Evolutionary conservation across 106 monocot species (phyloP).

Genomic region (Chionographis japonica): DNA sequence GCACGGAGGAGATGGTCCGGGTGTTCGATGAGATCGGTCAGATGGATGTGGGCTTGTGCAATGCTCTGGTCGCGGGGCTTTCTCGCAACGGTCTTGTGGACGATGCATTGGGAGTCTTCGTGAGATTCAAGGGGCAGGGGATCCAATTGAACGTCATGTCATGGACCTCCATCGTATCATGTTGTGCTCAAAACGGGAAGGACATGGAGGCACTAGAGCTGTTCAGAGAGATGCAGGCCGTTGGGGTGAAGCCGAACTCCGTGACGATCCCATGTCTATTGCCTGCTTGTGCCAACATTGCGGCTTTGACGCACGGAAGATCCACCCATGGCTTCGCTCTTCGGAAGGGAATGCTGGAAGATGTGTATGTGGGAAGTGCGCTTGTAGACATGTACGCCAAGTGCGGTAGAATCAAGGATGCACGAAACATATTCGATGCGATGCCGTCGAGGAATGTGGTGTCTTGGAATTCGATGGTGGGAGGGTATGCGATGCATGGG

Average conservation of each 20-base stretch:
- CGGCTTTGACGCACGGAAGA: constrained; percentile 58
- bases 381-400: constrained; percentile 79
- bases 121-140: constrained; percentile 24
- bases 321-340: constrained; percentile 67
- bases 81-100: constrained; percentile 51
- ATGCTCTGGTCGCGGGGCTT: constrained; percentile 65
- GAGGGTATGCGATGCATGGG: constrained; percentile 81
- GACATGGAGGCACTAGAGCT: constrained; percentile 56
- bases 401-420: constrained; percentile 62
- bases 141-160: constrained; percentile 65
- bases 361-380: constrained; percentile 67
- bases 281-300: constrained; percentile 76
- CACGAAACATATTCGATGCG: constrained; percentile 40
- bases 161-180: constrained; percentile 78
- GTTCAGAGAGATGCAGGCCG: constrained; percentile 71
- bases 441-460: constrained; percentile 60
- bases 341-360: constrained; percentile 24
- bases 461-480: constrained; percentile 77
- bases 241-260: constrained; percentile 47
- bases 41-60: constrained; percentile 54
- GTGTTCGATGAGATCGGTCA: constrained; percentile 34
- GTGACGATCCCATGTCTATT: constrained; percentile 75
- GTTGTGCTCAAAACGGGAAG: constrained; percentile 72
- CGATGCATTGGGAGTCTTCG: constrained; percentile 42
- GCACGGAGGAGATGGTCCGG: constrained; percentile 33